Evolutionary conservation across 352 stramenopile genomes (phyloP).

Genomic region (Peronospora belbahrii): DNA sequence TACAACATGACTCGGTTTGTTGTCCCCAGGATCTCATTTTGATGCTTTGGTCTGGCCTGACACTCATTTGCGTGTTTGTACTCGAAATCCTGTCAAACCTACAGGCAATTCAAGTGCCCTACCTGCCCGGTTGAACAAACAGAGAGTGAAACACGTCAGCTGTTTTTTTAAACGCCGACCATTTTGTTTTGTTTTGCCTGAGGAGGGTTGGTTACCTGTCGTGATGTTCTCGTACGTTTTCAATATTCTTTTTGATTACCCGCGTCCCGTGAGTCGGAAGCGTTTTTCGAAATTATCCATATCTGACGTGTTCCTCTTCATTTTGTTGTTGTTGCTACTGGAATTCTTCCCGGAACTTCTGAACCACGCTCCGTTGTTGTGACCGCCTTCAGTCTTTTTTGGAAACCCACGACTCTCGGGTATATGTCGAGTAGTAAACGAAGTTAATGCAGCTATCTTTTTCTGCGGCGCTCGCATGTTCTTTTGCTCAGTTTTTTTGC

Average conservation of each 20-base stretch:
- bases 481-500: constrained; percentile 6
- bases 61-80: constrained; percentile 1
- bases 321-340: constrained; percentile 5
- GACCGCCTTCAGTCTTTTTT: not conserved
- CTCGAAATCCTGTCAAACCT: constrained; percentile 1
- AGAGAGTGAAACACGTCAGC: constrained; percentile 59
- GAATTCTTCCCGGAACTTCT: constrained; percentile 2
- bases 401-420: not conserved
- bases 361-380: not conserved
- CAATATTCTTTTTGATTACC: constrained; percentile 10
- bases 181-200: constrained; percentile 6
- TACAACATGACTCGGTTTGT: constrained; percentile 68
- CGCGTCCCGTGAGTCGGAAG: constrained; percentile 17
- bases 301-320: constrained; percentile 20
- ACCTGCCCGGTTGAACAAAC: constrained; percentile 81
- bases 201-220: constrained; percentile 8
- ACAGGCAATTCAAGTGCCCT: constrained; percentile 81
- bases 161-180: constrained; percentile 46
- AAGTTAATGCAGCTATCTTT: not conserved
- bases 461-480: constrained; percentile 3
- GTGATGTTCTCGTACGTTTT: constrained; percentile 11
- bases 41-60: not conserved
- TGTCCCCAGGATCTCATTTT: not conserved
- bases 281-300: constrained; percentile 38
- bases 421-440: not conserved